Conservation (phyloP, 2,329 filamentous ascomycete species). For the Cladorrhinum sp. region DNA sequence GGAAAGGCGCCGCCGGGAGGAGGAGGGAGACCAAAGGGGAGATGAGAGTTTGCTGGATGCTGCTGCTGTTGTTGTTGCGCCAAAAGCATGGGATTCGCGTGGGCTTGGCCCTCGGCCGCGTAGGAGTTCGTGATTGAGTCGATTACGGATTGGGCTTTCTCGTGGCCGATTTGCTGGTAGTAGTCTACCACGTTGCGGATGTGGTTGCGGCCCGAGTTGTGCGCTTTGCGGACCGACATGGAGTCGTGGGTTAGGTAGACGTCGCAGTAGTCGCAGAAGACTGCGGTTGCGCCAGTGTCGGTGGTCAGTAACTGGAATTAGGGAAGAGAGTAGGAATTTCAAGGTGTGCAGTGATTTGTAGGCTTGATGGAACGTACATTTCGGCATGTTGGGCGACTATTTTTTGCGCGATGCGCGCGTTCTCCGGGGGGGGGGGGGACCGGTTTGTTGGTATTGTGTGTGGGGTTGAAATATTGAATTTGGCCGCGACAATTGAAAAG, state of each 20-base stretch:
- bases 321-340: neutral
- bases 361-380: conserved; percentile 77
- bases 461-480: too few relatives aligned
- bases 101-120: conserved; percentile 85
- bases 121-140: conserved; percentile 97
- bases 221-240: conserved; percentile 98
- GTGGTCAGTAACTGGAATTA: conserved; percentile 6
- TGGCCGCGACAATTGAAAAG: too few relatives aligned
- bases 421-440: neutral
- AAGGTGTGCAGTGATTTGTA: too few relatives aligned
- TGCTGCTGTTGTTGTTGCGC: conserved; percentile 58
- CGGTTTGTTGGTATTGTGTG: too few relatives aligned
- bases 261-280: conserved; percentile 98
- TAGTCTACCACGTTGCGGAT: conserved; percentile 97
- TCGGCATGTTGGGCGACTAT: conserved; percentile 62
- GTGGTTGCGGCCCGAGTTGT: conserved; percentile 95
- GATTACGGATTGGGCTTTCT: conserved; percentile 97
- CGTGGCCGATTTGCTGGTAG: conserved; percentile 98
- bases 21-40: too few relatives aligned
- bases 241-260: conserved; percentile 99
- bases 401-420: conserved; percentile 12
- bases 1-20: conserved; percentile 7
- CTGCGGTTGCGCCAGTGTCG: conserved; percentile 39
- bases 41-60: too few relatives aligned
- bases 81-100: conserved; percentile 78